Percentiles rank a stretch among this genome's conserved stretches.
These are phyloP conservation scores for Pleurostoma richardsiae DNA, from an alignment of 2,329 filamentous ascomycete species.

Conservation along the genomic window DNA sequence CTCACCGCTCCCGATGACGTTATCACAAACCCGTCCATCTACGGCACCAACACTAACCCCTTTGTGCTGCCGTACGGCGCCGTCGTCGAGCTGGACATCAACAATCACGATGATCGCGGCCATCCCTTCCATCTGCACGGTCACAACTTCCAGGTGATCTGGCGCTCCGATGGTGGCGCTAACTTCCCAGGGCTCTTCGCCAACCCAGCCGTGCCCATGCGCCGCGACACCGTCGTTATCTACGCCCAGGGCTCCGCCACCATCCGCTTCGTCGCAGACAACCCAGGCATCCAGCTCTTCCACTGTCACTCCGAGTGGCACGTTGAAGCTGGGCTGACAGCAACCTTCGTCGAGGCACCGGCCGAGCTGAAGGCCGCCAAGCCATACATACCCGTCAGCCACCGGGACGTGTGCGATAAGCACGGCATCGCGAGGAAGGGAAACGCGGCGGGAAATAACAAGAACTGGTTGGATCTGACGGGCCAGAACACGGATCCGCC, in stretches of 20 bases:
- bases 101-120: constrained; percentile 65
- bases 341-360: constrained; percentile 30
- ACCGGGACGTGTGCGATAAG: constrained; percentile 22
- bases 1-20: constrained; percentile 53
- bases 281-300: constrained; percentile 53
- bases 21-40: constrained; percentile 54
- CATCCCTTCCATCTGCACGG: constrained; percentile 79
- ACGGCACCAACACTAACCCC: constrained; percentile 60
- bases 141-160: constrained; percentile 65
- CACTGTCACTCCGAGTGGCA: constrained; percentile 53
- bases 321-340: constrained; percentile 37
- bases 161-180: constrained; percentile 53
- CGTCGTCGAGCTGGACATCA: constrained; percentile 68
- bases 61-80: constrained; percentile 63
- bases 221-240: constrained; percentile 64
- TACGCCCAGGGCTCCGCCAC: constrained; percentile 63
- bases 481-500: constrained; percentile 32
- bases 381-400: constrained; percentile 8
- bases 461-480: constrained; percentile 43
- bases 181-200: constrained; percentile 38
- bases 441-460: constrained; percentile 56
- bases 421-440: constrained; percentile 38
- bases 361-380: constrained; percentile 38
- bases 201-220: constrained; percentile 49
- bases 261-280: constrained; percentile 60